These are phyloP conservation scores for Flaveria sonorensis DNA, from an alignment of 129 eudicot genomes.

Conservation along the genomic window DNA sequence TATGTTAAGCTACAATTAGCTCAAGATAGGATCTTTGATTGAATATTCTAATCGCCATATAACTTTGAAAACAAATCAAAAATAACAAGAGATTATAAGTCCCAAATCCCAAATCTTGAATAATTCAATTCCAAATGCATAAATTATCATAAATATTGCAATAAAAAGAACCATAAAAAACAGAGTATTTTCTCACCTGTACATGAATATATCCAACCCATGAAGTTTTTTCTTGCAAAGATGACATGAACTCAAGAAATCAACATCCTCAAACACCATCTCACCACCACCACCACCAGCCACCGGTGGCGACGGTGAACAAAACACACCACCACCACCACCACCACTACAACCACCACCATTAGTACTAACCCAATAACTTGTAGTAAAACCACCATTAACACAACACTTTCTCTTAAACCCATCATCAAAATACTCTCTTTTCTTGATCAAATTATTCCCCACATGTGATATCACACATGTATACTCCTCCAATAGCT, in stretches of 20 bases:
- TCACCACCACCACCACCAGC: slow-evolving; percentile 25
- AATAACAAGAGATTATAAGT: slow-evolving; percentile 3
- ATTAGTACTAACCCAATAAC: slow-evolving; percentile 31
- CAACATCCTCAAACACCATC: slow-evolving; percentile 46
- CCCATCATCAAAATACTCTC: slow-evolving; percentile 71
- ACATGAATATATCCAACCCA: slow-evolving; percentile 84
- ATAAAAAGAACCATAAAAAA: not conserved
- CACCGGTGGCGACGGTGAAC: slow-evolving; percentile 42
- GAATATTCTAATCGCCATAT: not conserved
- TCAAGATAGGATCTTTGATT: slow-evolving; percentile 17
- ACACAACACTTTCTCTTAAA: slow-evolving; percentile 21
- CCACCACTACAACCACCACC: slow-evolving; percentile 3
- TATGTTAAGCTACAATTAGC: not conserved
- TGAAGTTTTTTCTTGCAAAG: slow-evolving; percentile 79
- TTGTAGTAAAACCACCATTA: slow-evolving; percentile 15
- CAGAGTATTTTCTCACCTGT: slow-evolving; percentile 49
- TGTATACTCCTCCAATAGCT: slow-evolving; percentile 75
- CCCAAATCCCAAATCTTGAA: not conserved
- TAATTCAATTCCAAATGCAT: slow-evolving; percentile 18
- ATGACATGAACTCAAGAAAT: slow-evolving; percentile 59
- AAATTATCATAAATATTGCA: not conserved
- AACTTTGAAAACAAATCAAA: slow-evolving; percentile 20
- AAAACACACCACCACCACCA: slow-evolving; percentile 29
- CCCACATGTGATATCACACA: slow-evolving; percentile 79
- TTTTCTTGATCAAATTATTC: slow-evolving; percentile 58